Base-by-base conservation (phyloP, 106 monocot species). In the Dioscorea zingiberensis region DNA sequence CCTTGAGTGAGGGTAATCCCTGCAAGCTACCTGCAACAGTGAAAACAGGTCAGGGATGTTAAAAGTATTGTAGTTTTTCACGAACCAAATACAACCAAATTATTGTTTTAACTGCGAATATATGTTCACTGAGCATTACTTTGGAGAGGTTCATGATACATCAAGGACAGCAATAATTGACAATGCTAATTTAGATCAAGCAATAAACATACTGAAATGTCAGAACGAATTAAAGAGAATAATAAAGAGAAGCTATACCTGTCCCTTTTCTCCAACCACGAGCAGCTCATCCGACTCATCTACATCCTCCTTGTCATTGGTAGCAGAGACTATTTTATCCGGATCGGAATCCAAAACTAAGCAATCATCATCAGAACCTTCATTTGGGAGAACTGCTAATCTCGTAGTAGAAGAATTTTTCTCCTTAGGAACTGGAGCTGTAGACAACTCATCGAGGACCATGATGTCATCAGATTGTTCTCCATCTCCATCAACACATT, bases 1-100 rank as follows among this genome's bases (percentile, higher is more conserved):
- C 4, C 93, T 78, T 21, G 89, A 66, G 69, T 89, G 93, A 38
- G 85, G 86, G 64, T 74, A 93, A 53, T 93, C 93, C 56, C 93
- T 83, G 73, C 93, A 93, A 61, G 85, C 81, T 55, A 85, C 47
- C 85, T 85, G 71, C 67, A 73, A 48, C 62, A 48, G 27, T 38
- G 6, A 38, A 38, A 38, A 38, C 9, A 38, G 38, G 6, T 38
- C 38, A 38, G 38, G 38, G 10, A 1, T 38, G 38, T 0, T 8
- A 38, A 8, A 6, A 38, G 10, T 38, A 38, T 38, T 38, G 10
- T 10, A 8, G 38, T 38, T 8, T 38, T 38, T 38, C 38, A 38
- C 38, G n/a, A 30, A 2, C 1, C 38, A 38, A 38, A 38, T 8
- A 38, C 1, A 6, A 38, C 6, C 6, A 38, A 38, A 38, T 2